These are phyloP conservation scores for Backusella sp. DNA, from an alignment of 192 early-diverging fungal species.

Conservation along the genomic window DNA sequence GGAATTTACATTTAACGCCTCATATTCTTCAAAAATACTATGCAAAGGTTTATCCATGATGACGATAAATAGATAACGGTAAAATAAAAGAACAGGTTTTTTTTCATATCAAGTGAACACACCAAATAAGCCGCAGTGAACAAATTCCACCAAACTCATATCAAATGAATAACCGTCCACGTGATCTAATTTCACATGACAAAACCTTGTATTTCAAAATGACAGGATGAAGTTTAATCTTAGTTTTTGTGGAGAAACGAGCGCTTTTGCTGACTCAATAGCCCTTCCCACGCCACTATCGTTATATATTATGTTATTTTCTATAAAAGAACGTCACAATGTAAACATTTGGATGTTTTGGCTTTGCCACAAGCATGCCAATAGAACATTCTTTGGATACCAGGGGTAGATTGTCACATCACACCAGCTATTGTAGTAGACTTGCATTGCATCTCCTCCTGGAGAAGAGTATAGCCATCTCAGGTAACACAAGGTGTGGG, in stretches of 20 bases:
- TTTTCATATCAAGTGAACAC: neutral
- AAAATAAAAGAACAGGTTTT: neutral
- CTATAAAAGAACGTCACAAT: neutral
- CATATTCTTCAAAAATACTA: conserved; percentile 19
- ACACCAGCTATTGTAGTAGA: neutral
- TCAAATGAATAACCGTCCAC: neutral
- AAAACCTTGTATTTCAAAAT: neutral
- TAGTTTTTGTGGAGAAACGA: neutral
- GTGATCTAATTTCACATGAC: neutral
- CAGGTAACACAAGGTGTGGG: neutral
- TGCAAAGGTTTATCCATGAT: conserved; percentile 14
- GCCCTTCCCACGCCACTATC: neutral
- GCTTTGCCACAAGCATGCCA: neutral
- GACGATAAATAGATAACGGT: neutral
- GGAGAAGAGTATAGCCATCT: neutral
- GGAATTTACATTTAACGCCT: conserved; percentile 13
- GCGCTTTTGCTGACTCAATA: neutral
- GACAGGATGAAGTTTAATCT: neutral
- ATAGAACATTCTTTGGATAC: neutral
- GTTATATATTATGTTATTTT: neutral
- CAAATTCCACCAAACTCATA: neutral
- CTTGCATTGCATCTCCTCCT: neutral
- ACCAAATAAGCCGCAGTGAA: neutral
- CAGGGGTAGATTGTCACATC: neutral
- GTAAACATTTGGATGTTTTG: neutral